These are phyloP conservation scores for Leptodontidium sp. DNA, from an alignment of 2,329 filamentous ascomycete species.

Conservation along the genomic window DNA sequence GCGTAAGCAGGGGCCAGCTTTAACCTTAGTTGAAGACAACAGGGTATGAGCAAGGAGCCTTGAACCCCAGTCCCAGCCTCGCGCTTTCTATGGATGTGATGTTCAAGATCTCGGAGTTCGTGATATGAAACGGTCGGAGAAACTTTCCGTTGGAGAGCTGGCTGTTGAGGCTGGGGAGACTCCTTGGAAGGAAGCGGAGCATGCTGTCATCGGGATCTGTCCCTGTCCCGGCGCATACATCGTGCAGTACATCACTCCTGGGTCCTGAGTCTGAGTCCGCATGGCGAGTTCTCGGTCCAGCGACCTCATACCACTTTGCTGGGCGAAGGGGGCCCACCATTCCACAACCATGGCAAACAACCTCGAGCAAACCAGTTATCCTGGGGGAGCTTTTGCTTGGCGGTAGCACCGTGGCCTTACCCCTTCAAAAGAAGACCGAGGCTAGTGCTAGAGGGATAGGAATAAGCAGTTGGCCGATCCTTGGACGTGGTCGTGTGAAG, in stretches of 20 bases:
- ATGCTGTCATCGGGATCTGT: constrained; percentile 1
- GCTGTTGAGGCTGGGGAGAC: background rate
- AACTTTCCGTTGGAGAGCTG: background rate
- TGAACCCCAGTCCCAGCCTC: constrained; percentile 10
- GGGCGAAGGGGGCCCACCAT: background rate
- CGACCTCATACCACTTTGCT: constrained; percentile 7
- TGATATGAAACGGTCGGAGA: constrained; percentile 13
- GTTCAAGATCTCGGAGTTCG: constrained; percentile 15
- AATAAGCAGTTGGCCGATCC: background rate
- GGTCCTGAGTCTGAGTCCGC: constrained; percentile 2
- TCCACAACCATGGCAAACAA: constrained; percentile 10
- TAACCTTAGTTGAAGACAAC: background rate
- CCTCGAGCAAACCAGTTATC: constrained; percentile 8
- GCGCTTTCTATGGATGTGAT: background rate
- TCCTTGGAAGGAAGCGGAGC: background rate
- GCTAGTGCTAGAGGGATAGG: background rate
- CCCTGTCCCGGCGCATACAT: constrained; percentile 6
- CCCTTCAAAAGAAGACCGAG: background rate
- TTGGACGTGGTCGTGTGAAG: constrained; percentile 2
- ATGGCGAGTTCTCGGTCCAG: constrained; percentile 6
- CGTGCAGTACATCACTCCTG: background rate
- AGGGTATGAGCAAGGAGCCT: constrained; percentile 1
- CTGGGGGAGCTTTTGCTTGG: background rate
- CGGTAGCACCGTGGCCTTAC: background rate
- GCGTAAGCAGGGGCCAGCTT: constrained; percentile 1